phyloP scores from a whole-genome alignment of 768 basidiomycete genomes.

The Pleurotus citrinopileatus region DNA sequence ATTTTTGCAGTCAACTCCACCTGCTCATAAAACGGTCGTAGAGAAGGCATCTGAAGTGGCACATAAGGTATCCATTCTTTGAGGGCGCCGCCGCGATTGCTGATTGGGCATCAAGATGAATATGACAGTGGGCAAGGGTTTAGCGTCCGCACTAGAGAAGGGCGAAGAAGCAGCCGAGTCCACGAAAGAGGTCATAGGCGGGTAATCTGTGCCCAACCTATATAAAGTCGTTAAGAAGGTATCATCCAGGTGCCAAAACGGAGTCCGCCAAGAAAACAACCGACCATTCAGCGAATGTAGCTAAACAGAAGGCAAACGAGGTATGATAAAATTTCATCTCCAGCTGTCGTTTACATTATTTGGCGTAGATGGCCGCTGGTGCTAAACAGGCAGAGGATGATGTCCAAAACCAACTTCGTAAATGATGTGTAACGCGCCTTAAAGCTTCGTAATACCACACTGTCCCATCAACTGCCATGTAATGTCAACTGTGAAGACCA shows the following conservation, averaged over 20 bases:
- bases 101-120: conserved; percentile 32
- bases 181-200: conserved; percentile 41
- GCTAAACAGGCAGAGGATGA: conserved; percentile 34
- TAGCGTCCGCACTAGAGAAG: conserved; percentile 45
- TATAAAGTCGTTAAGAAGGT: not conserved
- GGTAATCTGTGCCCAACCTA: conserved; percentile 10
- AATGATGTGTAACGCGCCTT: too few species aligned
- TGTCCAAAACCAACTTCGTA: conserved; percentile 28
- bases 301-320: conserved; percentile 37
- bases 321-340: conserved; percentile 18
- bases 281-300: conserved; percentile 27
- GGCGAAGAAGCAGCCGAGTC: conserved; percentile 39
- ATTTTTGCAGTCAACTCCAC: conserved; percentile 32
- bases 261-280: conserved; percentile 34
- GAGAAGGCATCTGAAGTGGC: conserved; percentile 45
- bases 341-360: not conserved
- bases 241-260: conserved; percentile 28
- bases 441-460: too few species aligned
- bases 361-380: conserved; percentile 26
- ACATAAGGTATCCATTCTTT: conserved; percentile 29
- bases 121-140: conserved; percentile 39
- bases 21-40: conserved; percentile 34
- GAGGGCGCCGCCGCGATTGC: not conserved
- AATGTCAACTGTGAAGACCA: too few species aligned
- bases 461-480: too few species aligned